Conservation (phyloP, 140 eudicot genomes). For the Erigeron philadelphicus region DNA sequence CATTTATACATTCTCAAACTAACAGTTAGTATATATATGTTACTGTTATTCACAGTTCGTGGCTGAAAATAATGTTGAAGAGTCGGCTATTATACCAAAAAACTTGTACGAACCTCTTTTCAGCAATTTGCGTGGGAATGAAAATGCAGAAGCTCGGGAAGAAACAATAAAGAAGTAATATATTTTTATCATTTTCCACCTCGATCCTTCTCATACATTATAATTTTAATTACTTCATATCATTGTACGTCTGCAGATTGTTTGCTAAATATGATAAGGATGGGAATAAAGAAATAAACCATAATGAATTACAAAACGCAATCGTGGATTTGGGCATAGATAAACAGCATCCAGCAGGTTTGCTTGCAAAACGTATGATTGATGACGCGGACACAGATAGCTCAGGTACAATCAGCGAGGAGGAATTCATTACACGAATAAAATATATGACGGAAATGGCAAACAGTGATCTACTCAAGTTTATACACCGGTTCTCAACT, state of each 20-base stretch:
- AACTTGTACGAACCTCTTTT: constrained; percentile 9
- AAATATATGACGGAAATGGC: neutral
- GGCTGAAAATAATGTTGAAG: neutral
- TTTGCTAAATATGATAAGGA: neutral
- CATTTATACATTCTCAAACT: neutral
- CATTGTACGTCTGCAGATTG: constrained; percentile 5
- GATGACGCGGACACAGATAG: neutral
- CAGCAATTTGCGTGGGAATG: constrained; percentile 1
- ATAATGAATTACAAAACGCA: neutral
- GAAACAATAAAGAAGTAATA: constrained; percentile 11
- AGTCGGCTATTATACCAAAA: neutral
- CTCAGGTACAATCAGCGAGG: neutral
- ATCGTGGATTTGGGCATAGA: neutral
- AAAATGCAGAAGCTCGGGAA: neutral
- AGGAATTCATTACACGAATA: neutral
- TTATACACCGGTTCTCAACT: neutral
- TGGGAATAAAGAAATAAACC: neutral
- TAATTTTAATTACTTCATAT: too few species aligned
- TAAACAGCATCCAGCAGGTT: constrained; percentile 3
- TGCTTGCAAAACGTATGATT: constrained; percentile 13
- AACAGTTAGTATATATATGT: neutral
- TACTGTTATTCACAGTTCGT: neutral
- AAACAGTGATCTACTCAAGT: constrained; percentile 12
- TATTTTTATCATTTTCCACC: neutral
- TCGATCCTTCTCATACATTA: neutral